Conservation (phyloP, 345 rosid species). For the Citrus cavaleriei region DNA sequence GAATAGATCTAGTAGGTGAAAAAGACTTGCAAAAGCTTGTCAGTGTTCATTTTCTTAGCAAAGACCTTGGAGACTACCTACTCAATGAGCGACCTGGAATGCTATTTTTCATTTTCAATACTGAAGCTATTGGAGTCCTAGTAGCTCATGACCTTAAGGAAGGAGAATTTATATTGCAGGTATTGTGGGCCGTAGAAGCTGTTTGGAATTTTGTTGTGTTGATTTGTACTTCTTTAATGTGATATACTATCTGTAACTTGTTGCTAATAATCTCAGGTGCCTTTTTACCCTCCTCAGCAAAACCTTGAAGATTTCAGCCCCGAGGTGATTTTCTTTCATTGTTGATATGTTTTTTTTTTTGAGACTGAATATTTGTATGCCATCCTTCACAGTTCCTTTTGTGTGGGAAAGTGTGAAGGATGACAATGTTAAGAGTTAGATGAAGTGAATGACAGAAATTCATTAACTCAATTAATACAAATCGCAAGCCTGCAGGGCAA, state of each 20-base stretch:
- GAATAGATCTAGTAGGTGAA: constrained; percentile 68
- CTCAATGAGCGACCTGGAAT: constrained; percentile 73
- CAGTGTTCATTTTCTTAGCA: constrained; percentile 86
- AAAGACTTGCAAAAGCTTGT: constrained; percentile 83
- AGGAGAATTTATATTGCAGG: constrained; percentile 96
- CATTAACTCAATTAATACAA: not conserved
- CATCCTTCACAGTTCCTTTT: not conserved
- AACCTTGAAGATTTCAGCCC: constrained; percentile 64
- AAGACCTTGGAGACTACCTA: constrained; percentile 67
- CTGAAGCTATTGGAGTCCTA: constrained; percentile 82
- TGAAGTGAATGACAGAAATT: not conserved
- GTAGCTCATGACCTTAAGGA: constrained; percentile 91
- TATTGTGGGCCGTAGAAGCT: constrained; percentile 16
- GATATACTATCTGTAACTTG: not conserved
- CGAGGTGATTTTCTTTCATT: constrained; percentile 44
- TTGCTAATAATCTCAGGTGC: constrained; percentile 47
- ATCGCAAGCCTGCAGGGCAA: not conserved
- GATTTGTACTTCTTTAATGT: constrained; percentile 4
- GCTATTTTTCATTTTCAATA: constrained; percentile 90
- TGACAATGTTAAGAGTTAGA: not conserved
- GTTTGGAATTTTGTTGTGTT: not conserved
- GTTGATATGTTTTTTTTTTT: not conserved
- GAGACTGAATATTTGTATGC: not conserved
- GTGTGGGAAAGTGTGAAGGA: not conserved
- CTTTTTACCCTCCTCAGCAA: constrained; percentile 96